phyloP scores from a whole-genome alignment of 352 stramenopile genomes.

The Pythium brassicae region DNA sequence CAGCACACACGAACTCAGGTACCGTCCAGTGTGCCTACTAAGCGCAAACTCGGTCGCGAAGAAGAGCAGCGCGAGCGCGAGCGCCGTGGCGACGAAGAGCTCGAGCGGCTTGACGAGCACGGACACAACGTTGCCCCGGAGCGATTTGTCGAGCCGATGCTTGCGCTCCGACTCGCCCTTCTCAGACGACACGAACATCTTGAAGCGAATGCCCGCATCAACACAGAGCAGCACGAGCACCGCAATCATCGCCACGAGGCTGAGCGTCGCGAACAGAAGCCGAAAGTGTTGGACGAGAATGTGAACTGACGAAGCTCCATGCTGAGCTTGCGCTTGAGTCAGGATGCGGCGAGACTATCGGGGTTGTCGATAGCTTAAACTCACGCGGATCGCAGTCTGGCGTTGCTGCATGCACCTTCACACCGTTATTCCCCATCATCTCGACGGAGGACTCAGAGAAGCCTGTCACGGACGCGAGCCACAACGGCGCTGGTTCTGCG shows the following conservation, averaged over 20 bases:
- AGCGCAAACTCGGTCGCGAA: constrained; percentile 1
- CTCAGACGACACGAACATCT: not conserved
- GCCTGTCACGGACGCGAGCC: too few species aligned
- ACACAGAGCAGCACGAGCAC: not conserved
- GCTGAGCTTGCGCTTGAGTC: not conserved
- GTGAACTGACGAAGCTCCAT: not conserved
- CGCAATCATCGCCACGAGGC: not conserved
- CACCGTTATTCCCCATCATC: too few species aligned
- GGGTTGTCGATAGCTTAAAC: too few species aligned
- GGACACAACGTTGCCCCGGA: not conserved
- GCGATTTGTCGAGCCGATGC: not conserved
- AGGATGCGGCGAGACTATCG: too few species aligned
- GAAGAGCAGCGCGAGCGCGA: not conserved
- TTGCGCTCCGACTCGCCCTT: not conserved
- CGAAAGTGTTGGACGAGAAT: not conserved
- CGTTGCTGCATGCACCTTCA: too few species aligned
- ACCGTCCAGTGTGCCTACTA: not conserved
- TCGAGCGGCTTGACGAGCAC: not conserved
- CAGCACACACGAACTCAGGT: too few species aligned
- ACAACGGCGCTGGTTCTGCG: too few species aligned
- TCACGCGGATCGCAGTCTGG: too few species aligned
- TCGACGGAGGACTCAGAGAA: too few species aligned
- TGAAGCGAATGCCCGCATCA: not conserved
- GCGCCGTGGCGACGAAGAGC: constrained; percentile 1
- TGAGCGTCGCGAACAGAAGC: not conserved